Conservation (phyloP, 2,329 filamentous ascomycete genomes). For the Leptoxyphium fumago region DNA sequence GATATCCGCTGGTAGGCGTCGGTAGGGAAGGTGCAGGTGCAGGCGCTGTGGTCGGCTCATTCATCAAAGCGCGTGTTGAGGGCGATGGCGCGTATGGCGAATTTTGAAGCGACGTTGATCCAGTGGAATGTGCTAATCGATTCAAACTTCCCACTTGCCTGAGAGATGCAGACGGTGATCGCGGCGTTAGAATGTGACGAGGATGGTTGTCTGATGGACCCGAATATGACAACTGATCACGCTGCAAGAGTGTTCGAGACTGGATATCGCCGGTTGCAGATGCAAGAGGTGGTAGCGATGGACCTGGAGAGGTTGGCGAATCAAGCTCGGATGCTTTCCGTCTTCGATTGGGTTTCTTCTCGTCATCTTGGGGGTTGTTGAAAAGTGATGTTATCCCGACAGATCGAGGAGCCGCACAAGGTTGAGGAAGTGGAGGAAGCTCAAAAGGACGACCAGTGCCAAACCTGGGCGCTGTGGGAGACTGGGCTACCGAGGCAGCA, state of each 20-base stretch:
- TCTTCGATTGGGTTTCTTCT: constrained; percentile 19
- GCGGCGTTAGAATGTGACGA: constrained; percentile 42
- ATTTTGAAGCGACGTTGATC: constrained; percentile 34
- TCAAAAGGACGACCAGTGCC: constrained; percentile 8
- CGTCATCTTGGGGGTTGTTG: constrained; percentile 26
- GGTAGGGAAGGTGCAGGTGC: constrained; percentile 31
- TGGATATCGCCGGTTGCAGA: background rate
- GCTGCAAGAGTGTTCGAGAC: constrained; percentile 1
- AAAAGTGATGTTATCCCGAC: constrained; percentile 32
- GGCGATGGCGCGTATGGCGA: constrained; percentile 32
- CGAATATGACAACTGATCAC: constrained; percentile 11
- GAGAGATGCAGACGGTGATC: constrained; percentile 32
- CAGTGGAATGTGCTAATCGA: constrained; percentile 27
- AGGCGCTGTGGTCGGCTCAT: constrained; percentile 26
- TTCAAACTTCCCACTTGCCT: constrained; percentile 38
- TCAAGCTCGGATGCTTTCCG: constrained; percentile 31
- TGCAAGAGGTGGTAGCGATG: constrained; percentile 18
- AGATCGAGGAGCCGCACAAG: constrained; percentile 14
- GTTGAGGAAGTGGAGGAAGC: constrained; percentile 16
- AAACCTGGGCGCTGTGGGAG: constrained; percentile 2
- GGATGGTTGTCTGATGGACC: constrained; percentile 11
- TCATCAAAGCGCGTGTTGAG: constrained; percentile 26
- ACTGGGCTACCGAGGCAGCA: constrained; percentile 1
- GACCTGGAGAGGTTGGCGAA: constrained; percentile 24
- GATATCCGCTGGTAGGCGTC: constrained; percentile 26